Evolutionary conservation across 257 asterid genomes (phyloP), one percentile per base, ranked within the genome.

Genomic region (Anisodus acutangulus): DNA sequence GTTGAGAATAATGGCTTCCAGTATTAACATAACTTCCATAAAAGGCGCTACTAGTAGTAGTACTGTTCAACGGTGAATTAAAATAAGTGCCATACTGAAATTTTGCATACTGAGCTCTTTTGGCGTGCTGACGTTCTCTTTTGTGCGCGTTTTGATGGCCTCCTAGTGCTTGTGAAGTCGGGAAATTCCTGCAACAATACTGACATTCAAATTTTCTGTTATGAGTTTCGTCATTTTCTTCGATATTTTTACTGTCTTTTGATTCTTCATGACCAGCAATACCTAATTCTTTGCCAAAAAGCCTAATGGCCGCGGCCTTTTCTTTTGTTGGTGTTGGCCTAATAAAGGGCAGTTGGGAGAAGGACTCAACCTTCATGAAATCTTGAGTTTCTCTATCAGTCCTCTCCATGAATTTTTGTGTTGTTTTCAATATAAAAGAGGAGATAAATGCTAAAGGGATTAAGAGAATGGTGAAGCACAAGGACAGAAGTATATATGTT

Each of bases 271-370:
- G 45, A 9, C 11, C 83, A 58, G 60, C 37, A 39, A 53, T 39
- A 54, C 6, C 90, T 16, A 95, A 90, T 81, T 95, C 98, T 76
- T 95, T 90, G 6, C 99, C 98, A 31, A 95, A 95, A 2, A 95
- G 93, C 87, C 98, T 85, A 51, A 95, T 92, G 81, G 90, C 92
- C 7, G 39, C 6, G 0, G 10, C 2, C 69, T 86, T 91, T 53
- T 87, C 94, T 84, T 87, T 88, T 15, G 97, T 81, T 0, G 95
- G 93, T 15, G 45, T 41, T 0, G 95, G 93, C 17, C 97, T 95
- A 87, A 92, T 91, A 54, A 95, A 95, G 83, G 99, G 99, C 6
- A 95, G 87, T 86, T 94, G 98, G 49, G 99, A 92, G 93, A 94
- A 95, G 3, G 99, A 93, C 49, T 94, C 95, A 22, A 94, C 98